Evolutionary conservation across 2,329 filamentous ascomycete genomes (phyloP), one percentile per base, ranked within the genome.

Genomic region (Salinomyces thailandicus): DNA sequence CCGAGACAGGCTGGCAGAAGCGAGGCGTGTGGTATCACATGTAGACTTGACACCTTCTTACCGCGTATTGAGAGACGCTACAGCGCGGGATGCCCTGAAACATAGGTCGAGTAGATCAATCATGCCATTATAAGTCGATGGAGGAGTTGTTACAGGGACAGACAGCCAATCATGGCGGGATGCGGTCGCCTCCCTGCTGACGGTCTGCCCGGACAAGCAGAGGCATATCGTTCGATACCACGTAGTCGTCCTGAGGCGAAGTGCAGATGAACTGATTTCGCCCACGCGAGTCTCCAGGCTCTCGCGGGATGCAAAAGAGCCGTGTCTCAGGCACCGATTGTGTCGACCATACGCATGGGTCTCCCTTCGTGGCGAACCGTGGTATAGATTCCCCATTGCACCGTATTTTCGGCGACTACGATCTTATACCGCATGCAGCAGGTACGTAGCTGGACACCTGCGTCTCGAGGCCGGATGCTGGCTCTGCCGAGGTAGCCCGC

Each of bases 391-490:
- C 8, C 14, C 19, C 18, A 36, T 36, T 36, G 34, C 24, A 19
- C 9, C 17, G 34, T 36, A 36, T 30, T 36, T 36, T 22, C 16
- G 18, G 24, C 24, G 13, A 31, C 26, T 24, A 29, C 34, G 34
- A 36, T 36, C 34, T 12, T 13, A 12, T 6, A 19, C 9, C 22
- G n/a, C 22, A 26, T 26, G 22, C n/a, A 26, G 9, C 22, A 13
- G 26, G n/a, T 17, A 30, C 24, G 34, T 17, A 26, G 18, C 15
- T n/a, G n/a, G n/a, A n/a, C n/a, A n/a, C n/a, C n/a, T n/a, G n/a
- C n/a, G n/a, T n/a, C n/a, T n/a, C n/a, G n/a, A n/a, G n/a, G n/a
- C n/a, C n/a, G n/a, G n/a, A n/a, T n/a, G n/a, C n/a, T n/a, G n/a
- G n/a, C n/a, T n/a, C n/a, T n/a, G n/a, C n/a, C n/a, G n/a, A n/a